Evolutionary conservation across 2,329 filamentous ascomycete genomes (phyloP).

Genomic region (Paracoccidioides brasiliensis): DNA sequence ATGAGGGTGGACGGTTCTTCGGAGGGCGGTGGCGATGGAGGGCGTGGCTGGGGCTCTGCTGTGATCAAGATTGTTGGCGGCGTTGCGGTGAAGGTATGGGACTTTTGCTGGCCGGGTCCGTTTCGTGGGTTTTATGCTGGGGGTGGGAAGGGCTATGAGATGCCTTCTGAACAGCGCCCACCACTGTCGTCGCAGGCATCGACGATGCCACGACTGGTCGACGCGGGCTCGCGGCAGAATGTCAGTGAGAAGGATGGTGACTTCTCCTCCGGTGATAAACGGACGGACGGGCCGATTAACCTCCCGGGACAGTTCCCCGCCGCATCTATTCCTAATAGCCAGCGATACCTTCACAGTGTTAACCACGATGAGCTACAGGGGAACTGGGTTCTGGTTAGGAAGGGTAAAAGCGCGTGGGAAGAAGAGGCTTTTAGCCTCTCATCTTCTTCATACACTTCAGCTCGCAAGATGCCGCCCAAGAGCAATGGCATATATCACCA

Average conservation of each 20-base stretch:
- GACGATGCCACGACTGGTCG: slow-evolving; percentile 1
- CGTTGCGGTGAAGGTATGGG: slow-evolving; percentile 58
- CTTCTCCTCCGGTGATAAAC: slow-evolving; percentile 7
- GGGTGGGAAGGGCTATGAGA: slow-evolving; percentile 58
- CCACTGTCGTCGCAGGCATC: slow-evolving; percentile 6
- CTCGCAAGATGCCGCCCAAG: slow-evolving; percentile 6
- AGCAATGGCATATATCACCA: slow-evolving; percentile 3
- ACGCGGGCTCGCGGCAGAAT: slow-evolving; percentile 20
- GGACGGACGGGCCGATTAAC: slow-evolving; percentile 25
- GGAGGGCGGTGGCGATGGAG: background rate
- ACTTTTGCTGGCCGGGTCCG: slow-evolving; percentile 59
- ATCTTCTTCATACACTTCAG: slow-evolving; percentile 10
- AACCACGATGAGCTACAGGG: slow-evolving; percentile 5
- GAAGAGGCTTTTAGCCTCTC: background rate
- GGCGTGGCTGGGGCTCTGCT: slow-evolving; percentile 17
- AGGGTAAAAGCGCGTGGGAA: slow-evolving; percentile 12
- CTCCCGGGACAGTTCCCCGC: slow-evolving; percentile 43
- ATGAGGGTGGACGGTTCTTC: background rate
- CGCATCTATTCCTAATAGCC: slow-evolving; percentile 18
- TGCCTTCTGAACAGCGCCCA: slow-evolving; percentile 25
- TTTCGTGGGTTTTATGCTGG: slow-evolving; percentile 83
- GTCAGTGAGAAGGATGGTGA: slow-evolving; percentile 18
- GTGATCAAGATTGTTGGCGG: slow-evolving; percentile 31
- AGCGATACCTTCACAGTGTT: background rate
- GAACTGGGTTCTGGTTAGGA: slow-evolving; percentile 52